These are phyloP conservation scores for Blastobotrys arbuscula DNA, from an alignment of 1,139 yeast species.

Conservation along the genomic window DNA sequence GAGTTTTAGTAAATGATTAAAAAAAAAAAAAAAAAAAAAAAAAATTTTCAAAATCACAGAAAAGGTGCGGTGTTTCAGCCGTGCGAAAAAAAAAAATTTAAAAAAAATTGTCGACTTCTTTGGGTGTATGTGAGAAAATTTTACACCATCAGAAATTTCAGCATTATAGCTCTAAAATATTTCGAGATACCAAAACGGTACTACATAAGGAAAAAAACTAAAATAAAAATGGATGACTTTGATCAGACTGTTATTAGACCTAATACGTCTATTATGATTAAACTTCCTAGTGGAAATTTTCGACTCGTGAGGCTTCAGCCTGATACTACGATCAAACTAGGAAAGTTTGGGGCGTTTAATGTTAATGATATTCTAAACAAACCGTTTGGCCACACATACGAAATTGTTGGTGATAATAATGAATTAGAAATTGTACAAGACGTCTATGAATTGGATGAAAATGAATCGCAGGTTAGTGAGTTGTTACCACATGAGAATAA, in stretches of 20 bases:
- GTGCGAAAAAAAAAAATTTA: too few relatives aligned
- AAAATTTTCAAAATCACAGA: neutral
- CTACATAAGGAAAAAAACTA: neutral
- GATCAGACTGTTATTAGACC: neutral
- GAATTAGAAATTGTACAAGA: conserved; percentile 24
- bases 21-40: conserved; percentile 7
- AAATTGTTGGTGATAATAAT: conserved; percentile 45
- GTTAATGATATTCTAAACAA: conserved; percentile 72
- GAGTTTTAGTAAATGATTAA: neutral
- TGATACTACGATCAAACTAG: conserved; percentile 61
- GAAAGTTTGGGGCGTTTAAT: conserved; percentile 84
- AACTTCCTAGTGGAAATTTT: conserved; percentile 75
- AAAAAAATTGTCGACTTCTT: too few relatives aligned
- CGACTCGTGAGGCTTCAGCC: conserved; percentile 62
- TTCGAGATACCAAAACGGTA: neutral
- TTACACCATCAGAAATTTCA: too few relatives aligned
- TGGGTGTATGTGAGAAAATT: too few relatives aligned
- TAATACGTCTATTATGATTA: conserved; percentile 40
- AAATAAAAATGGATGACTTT: neutral
- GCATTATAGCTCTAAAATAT: neutral
- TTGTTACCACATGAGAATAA: conserved; percentile 45
- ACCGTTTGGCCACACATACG: conserved; percentile 87
- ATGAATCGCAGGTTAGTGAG: conserved; percentile 25
- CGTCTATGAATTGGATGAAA: conserved; percentile 25
- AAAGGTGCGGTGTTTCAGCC: too few relatives aligned